These are phyloP conservation scores for Beauveria sp. DNA, from an alignment of 2,329 filamentous ascomycete species.

Conservation along the genomic window DNA sequence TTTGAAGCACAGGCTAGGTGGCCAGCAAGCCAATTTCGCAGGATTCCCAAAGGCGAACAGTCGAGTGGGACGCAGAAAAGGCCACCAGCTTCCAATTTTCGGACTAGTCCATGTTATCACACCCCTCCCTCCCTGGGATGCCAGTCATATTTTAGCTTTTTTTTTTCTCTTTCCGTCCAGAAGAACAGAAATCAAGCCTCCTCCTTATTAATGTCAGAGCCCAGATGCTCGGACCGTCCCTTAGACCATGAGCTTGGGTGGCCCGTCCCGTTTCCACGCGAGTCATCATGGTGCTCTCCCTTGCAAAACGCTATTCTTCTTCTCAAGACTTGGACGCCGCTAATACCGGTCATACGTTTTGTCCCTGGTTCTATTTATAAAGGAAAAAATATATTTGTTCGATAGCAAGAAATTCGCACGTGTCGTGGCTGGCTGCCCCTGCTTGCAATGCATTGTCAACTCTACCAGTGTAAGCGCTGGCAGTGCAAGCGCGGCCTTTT, in stretches of 20 bases:
- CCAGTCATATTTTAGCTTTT: neutral
- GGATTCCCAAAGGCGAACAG: neutral
- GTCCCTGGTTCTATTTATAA: neutral
- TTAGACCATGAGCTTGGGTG: slow-evolving; percentile 5
- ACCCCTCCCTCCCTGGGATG: neutral
- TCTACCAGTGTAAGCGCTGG: neutral
- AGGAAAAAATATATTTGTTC: too few relatives aligned
- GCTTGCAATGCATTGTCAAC: neutral
- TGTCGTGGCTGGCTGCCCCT: neutral
- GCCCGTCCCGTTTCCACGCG: slow-evolving; percentile 10
- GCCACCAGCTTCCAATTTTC: slow-evolving; percentile 2
- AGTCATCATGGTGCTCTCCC: slow-evolving; percentile 1
- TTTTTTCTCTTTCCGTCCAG: too few relatives aligned
- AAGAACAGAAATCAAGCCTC: neutral
- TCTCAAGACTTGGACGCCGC: neutral
- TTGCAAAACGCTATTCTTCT: neutral
- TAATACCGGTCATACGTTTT: neutral
- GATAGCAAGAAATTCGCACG: too few relatives aligned
- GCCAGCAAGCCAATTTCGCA: neutral
- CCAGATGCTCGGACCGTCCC: slow-evolving; percentile 10
- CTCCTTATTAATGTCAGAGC: slow-evolving; percentile 5
- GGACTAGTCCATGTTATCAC: neutral
- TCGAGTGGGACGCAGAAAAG: neutral
- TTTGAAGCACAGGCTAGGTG: neutral
- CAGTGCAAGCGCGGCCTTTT: neutral